These are phyloP conservation scores for Bocquillonia castaneifolia DNA, from an alignment of 441 rosid genomes.

Conservation along the genomic window DNA sequence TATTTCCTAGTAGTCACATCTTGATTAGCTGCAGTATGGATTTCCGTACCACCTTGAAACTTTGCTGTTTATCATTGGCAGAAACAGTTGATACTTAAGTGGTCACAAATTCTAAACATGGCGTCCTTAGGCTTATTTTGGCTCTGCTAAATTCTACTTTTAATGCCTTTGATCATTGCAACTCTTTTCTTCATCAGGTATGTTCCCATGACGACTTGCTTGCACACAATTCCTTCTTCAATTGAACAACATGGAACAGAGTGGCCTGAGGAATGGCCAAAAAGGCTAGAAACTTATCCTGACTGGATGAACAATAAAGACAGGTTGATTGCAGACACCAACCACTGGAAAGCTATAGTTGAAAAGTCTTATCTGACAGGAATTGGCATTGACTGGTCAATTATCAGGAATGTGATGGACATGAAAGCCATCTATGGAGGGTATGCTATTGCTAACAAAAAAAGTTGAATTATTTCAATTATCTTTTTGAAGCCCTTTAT, in stretches of 20 bases:
- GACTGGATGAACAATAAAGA: constrained; percentile 78
- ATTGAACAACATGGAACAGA: constrained; percentile 86
- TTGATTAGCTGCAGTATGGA: not conserved
- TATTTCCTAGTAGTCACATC: not conserved
- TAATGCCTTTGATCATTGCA: constrained; percentile 5
- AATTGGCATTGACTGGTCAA: constrained; percentile 81
- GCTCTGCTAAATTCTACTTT: not conserved
- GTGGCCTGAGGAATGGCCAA: constrained; percentile 98
- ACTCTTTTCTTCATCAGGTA: constrained; percentile 45
- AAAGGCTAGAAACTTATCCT: constrained; percentile 83
- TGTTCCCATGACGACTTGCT: constrained; percentile 64
- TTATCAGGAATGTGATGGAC: constrained; percentile 77
- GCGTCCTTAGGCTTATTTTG: not conserved
- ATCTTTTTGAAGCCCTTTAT: not conserved
- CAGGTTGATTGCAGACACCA: constrained; percentile 49
- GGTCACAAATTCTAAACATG: not conserved
- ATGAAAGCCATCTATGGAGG: constrained; percentile 94
- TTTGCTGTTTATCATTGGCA: not conserved
- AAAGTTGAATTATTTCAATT: constrained; percentile 13
- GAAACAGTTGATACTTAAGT: not conserved
- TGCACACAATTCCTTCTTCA: constrained; percentile 73
- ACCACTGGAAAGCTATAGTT: constrained; percentile 71
- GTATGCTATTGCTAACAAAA: constrained; percentile 44
- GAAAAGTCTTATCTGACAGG: constrained; percentile 79
- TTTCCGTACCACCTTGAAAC: not conserved